Evolutionary conservation across 306 rosid genomes (phyloP), one percentile per base, ranked within the genome.

Genomic region (Echinosophora koreensis): DNA sequence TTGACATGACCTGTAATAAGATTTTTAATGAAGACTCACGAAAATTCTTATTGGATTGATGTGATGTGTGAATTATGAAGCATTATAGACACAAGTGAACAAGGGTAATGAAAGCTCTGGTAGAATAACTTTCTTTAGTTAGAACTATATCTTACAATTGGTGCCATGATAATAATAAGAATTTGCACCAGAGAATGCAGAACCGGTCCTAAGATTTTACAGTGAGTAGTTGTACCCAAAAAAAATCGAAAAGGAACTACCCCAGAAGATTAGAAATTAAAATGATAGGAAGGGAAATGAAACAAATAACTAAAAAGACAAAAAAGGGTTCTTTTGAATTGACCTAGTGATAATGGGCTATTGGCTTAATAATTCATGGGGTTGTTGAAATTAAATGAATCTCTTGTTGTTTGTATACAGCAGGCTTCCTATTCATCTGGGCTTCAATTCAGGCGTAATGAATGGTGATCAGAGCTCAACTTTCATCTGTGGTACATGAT

Each of bases 401-500:
- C 76, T 73, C 88, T 88, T 79, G 77, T 90, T 66, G 88, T 90
- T 90, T 66, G 88, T 90, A 60, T 89, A 92, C 92, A 89, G 58
- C 78, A 82, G 80, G 85, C 80, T 80, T 81, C 61, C 52, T 72
- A 47, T 50, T 80, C 86, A 56, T 83, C 83, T 61, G 85, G 78
- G 82, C 86, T 63, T 84, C 78, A 79, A 71, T 76, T 76, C 63
- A 82, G 80, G 80, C 76, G 71, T 35, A 86, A 80, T 70, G 76
- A 28, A 63, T 78, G 88, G 80, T 46, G 84, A 84, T 93, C 87
- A 91, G 62, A 87, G 96, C 86, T 93, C 96, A 84, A 88, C 55
- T 89, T 92, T 90, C 96, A 89, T 87, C 62, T 77, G 86, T 17
- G 97, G 54, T 49, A 47, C 89, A 81, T 90, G 92, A 77, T 85